These are phyloP conservation scores for Bruguiera gymnorhiza DNA, from an alignment of 345 rosid species.

Conservation along the genomic window DNA sequence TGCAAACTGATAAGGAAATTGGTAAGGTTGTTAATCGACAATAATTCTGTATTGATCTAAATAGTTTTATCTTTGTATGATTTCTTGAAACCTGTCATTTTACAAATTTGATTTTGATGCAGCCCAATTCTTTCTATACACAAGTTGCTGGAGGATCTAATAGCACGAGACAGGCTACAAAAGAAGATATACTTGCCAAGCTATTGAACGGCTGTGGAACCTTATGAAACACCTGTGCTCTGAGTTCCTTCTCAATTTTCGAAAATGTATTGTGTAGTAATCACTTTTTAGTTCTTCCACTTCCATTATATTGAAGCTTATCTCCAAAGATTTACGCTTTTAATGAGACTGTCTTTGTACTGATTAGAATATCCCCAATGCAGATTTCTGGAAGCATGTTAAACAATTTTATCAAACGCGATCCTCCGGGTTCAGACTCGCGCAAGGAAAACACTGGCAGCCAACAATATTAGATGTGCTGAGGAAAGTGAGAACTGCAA, in stretches of 20 bases:
- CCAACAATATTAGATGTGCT: constrained; percentile 57
- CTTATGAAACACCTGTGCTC: constrained; percentile 46
- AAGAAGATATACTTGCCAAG: constrained; percentile 57
- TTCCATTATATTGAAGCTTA: background rate
- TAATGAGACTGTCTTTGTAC: background rate
- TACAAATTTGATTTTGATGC: constrained; percentile 19
- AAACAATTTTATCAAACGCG: constrained; percentile 33
- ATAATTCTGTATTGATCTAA: constrained; percentile 6
- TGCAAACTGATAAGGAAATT: background rate
- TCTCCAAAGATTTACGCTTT: constrained; percentile 4
- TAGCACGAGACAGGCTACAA: constrained; percentile 50
- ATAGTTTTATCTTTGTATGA: background rate
- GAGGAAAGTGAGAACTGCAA: constrained; percentile 42
- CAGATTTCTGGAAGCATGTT: constrained; percentile 77
- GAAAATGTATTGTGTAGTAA: background rate
- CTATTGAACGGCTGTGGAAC: constrained; percentile 61
- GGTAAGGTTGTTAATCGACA: background rate
- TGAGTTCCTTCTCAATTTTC: constrained; percentile 11
- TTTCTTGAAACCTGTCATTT: constrained; percentile 9
- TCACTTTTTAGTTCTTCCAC: background rate
- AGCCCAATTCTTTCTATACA: constrained; percentile 78
- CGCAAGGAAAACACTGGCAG: constrained; percentile 44
- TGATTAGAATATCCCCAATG: constrained; percentile 26
- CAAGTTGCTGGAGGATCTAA: constrained; percentile 57
- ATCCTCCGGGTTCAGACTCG: constrained; percentile 23